Evolutionary conservation across 2,329 filamentous ascomycete genomes (phyloP).

Genomic region (Teratosphaeriaceae sp.): DNA sequence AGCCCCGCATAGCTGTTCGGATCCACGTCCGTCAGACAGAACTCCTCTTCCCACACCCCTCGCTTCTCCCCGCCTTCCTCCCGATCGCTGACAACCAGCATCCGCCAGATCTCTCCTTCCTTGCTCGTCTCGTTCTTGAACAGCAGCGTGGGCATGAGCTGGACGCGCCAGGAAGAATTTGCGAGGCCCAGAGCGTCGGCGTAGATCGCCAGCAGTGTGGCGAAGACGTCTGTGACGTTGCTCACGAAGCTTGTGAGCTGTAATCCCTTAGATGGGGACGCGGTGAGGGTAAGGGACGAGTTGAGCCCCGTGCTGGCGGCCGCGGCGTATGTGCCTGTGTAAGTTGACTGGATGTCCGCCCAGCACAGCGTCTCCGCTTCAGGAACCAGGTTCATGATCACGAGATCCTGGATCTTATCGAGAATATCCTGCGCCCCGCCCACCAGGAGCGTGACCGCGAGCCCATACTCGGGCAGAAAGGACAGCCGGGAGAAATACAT

Average conservation of each 20-base stretch:
- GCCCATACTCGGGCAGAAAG: conserved; percentile 37
- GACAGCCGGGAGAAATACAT: conserved; percentile 37
- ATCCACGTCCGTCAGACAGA: conserved; percentile 22
- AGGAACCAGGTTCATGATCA: conserved; percentile 26
- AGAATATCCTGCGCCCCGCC: conserved; percentile 24
- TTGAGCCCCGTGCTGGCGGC: conserved; percentile 15
- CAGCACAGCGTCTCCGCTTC: conserved; percentile 27
- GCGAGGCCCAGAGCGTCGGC: background rate
- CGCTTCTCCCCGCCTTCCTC: conserved; percentile 8
- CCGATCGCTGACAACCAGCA: conserved; percentile 15
- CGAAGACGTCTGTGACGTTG: conserved; percentile 21
- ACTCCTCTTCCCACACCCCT: conserved; percentile 16
- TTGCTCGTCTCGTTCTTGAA: conserved; percentile 19
- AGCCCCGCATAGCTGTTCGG: conserved; percentile 18
- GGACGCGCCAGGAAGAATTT: conserved; percentile 18
- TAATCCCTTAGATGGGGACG: conserved; percentile 16
- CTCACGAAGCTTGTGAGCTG: conserved; percentile 18
- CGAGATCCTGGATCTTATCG: conserved; percentile 21
- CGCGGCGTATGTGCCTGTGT: conserved; percentile 15
- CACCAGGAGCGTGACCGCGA: conserved; percentile 38
- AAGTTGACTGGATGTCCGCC: conserved; percentile 11
- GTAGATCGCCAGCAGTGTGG: conserved; percentile 3
- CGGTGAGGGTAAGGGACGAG: conserved; percentile 15
- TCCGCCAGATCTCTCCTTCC: conserved; percentile 24
- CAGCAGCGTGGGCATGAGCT: conserved; percentile 23